Evolutionary conservation across 176 grass and related monocot genomes (phyloP).

Genomic region (Aegilops bicornis): DNA sequence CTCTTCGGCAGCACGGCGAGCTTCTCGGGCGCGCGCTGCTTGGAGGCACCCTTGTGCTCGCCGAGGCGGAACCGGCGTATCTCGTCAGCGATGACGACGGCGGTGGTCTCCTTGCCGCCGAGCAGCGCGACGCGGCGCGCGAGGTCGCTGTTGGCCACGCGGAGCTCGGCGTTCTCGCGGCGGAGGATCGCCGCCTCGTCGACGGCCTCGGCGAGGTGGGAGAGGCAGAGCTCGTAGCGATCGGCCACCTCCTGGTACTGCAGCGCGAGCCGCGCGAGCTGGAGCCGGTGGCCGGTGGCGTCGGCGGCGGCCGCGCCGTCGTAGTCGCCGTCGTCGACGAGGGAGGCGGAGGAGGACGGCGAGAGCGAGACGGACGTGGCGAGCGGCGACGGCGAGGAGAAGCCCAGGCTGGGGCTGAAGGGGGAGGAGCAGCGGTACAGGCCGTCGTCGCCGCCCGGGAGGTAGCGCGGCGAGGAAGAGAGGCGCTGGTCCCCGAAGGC

Average conservation of each 20-base stretch:
- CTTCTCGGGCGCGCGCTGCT: conserved; percentile 48
- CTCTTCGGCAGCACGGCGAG: conserved; percentile 62
- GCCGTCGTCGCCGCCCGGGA: conserved; percentile 44
- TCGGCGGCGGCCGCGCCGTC: background rate
- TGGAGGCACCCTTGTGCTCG: conserved; percentile 18
- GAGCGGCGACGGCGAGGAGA: conserved; percentile 44
- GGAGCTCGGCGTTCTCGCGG: conserved; percentile 72
- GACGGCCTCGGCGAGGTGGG: conserved; percentile 67
- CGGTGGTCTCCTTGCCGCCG: conserved; percentile 41
- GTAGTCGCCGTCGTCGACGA: conserved; percentile 45
- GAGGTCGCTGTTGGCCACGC: conserved; percentile 72
- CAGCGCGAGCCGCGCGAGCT: conserved; percentile 76
- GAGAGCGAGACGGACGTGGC: conserved; percentile 70
- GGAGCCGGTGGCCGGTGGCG: conserved; percentile 60
- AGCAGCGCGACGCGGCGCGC: conserved; percentile 43
- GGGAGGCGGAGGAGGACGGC: conserved; percentile 61
- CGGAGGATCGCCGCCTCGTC: conserved; percentile 68
- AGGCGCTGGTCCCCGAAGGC: conserved; percentile 54
- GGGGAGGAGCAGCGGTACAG: conserved; percentile 65
- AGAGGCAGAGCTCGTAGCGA: conserved; percentile 82
- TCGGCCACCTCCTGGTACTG: conserved; percentile 85
- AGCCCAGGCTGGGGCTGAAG: conserved; percentile 49
- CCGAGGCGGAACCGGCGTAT: conserved; percentile 46
- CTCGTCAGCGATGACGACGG: conserved; percentile 53
- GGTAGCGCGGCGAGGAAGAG: conserved; percentile 47